These are phyloP conservation scores for Pseudogymnoascus sp. DNA, from an alignment of 2,329 filamentous ascomycete species.

Conservation along the genomic window DNA sequence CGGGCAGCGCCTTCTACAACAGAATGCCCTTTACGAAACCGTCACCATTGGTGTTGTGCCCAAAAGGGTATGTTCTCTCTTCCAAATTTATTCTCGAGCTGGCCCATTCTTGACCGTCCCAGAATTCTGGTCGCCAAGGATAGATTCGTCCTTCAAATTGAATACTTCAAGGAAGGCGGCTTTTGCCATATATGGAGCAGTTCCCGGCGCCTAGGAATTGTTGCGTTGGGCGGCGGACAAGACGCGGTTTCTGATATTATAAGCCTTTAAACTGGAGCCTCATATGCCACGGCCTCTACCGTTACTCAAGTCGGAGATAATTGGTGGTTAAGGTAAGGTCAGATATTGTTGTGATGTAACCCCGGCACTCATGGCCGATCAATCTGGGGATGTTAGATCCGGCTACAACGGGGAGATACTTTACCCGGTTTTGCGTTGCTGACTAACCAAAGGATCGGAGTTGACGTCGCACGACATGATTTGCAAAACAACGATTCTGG, in stretches of 20 bases:
- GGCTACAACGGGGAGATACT: background rate
- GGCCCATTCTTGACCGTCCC: background rate
- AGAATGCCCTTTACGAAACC: background rate
- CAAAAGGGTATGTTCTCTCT: background rate
- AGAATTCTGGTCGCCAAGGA: background rate
- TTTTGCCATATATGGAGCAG: background rate
- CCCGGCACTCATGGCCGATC: background rate
- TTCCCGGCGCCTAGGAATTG: background rate
- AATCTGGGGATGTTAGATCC: background rate
- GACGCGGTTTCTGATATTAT: background rate
- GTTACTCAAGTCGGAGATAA: background rate
- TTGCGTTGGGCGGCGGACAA: background rate
- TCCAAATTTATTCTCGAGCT: background rate
- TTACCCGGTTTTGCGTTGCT: background rate
- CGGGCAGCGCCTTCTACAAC: background rate
- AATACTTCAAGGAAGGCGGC: background rate
- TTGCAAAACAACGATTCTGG: background rate
- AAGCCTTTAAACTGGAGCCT: background rate
- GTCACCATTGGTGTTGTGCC: conserved; percentile 10
- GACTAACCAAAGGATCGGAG: background rate
- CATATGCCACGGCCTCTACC: background rate
- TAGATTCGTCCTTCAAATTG: background rate
- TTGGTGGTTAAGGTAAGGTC: background rate
- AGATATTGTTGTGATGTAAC: conserved; percentile 2
- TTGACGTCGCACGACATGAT: conserved; percentile 8